phyloP scores from a whole-genome alignment of 257 asterid genomes.

The Sherardia arvensis region DNA sequence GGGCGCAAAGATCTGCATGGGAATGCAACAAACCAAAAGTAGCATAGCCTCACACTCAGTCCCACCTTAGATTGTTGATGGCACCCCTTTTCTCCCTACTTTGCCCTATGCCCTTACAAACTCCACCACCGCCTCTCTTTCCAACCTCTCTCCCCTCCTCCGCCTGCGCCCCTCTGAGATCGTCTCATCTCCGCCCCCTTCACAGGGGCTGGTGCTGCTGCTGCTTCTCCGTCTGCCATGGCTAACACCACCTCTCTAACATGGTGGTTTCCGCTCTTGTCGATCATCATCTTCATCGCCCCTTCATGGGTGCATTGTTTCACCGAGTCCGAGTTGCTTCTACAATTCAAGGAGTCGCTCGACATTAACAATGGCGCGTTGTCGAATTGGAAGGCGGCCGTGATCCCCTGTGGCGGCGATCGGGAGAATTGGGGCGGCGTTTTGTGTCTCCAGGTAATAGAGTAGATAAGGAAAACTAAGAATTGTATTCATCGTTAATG shows the following conservation, averaged over 20 bases:
- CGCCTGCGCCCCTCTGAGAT: constrained; percentile 9
- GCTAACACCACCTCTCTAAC: constrained; percentile 11
- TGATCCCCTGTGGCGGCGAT: constrained; percentile 28
- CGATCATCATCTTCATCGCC: neutral
- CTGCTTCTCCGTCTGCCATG: constrained; percentile 17
- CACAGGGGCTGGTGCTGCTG: constrained; percentile 21
- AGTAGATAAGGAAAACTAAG: too few relatives aligned
- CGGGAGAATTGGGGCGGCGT: constrained; percentile 34
- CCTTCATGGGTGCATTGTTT: neutral
- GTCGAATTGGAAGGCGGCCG: constrained; percentile 26
- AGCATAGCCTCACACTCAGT: neutral
- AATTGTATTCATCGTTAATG: too few relatives aligned
- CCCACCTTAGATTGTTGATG: constrained; percentile 7
- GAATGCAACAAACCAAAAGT: neutral
- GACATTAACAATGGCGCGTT: constrained; percentile 14
- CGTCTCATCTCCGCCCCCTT: constrained; percentile 17
- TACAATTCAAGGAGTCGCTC: constrained; percentile 33
- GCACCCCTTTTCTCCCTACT: constrained; percentile 7
- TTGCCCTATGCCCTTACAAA: constrained; percentile 12
- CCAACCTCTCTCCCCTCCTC: constrained; percentile 29
- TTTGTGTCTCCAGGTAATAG: constrained; percentile 27
- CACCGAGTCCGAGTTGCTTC: constrained; percentile 36
- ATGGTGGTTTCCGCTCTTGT: neutral
- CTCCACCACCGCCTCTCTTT: constrained; percentile 8
- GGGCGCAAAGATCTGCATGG: constrained; percentile 14